phyloP scores from a whole-genome alignment of 2,329 filamentous ascomycete genomes.

The Alternaria incomplexa region DNA sequence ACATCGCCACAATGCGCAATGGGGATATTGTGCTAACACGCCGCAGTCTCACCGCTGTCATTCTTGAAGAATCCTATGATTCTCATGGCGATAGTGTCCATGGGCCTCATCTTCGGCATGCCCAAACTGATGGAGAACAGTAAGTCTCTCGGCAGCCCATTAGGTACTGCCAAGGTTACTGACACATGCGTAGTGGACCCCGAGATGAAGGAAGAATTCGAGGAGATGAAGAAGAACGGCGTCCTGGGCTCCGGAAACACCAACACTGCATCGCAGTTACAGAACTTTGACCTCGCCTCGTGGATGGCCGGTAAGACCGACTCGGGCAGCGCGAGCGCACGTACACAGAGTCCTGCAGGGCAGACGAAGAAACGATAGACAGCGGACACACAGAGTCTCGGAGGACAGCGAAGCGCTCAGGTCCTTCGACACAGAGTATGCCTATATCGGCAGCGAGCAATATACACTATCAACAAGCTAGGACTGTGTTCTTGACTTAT shows the following conservation, averaged over 20 bases:
- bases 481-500: neutral
- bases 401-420: neutral
- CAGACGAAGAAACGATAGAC: constrained; percentile 29
- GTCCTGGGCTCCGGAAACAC: constrained; percentile 58
- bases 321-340: constrained; percentile 22
- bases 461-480: neutral
- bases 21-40: constrained; percentile 21
- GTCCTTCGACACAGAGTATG: neutral
- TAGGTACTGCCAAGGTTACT: constrained; percentile 1
- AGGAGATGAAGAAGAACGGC: constrained; percentile 82
- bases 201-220: constrained; percentile 92
- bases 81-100: constrained; percentile 81
- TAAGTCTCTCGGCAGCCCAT: constrained; percentile 58
- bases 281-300: constrained; percentile 71
- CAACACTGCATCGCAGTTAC: constrained; percentile 58
- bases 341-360: constrained; percentile 38
- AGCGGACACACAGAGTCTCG: neutral
- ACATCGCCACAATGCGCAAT: neutral
- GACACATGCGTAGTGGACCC: constrained; percentile 77
- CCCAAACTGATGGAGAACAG: constrained; percentile 95
- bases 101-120: constrained; percentile 88
- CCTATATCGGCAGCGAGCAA: neutral
- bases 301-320: constrained; percentile 67
- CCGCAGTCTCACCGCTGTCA: constrained; percentile 74
- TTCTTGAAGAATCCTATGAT: constrained; percentile 97